Conservation (phyloP, 805 yeast genomes). For the Starmerella apis region DNA sequence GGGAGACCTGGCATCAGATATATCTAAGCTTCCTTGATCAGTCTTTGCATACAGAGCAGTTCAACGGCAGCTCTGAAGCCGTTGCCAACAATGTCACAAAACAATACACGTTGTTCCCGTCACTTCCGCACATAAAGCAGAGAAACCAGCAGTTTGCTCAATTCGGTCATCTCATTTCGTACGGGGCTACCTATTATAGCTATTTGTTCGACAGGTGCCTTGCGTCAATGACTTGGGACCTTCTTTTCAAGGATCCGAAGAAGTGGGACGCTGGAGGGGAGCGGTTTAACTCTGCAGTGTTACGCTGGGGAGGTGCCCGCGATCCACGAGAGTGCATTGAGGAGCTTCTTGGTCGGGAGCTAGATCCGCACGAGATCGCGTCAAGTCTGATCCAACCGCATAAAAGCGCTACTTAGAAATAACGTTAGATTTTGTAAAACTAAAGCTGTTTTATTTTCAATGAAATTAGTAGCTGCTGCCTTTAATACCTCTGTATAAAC, state of each 20-base stretch:
- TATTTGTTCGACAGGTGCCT: conserved; percentile 86
- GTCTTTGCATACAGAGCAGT: conserved; percentile 45
- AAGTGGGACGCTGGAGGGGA: conserved; percentile 64
- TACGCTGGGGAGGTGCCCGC: conserved; percentile 88
- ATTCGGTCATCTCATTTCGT: conserved; percentile 85
- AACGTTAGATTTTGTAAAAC: too few species aligned
- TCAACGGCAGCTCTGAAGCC: conserved; percentile 19
- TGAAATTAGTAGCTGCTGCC: background rate
- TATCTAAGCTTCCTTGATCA: conserved; percentile 88
- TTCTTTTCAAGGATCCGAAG: conserved; percentile 61
- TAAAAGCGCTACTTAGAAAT: background rate
- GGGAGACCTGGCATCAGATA: conserved; percentile 77
- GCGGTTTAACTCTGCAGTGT: conserved; percentile 53
- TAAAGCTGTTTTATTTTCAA: background rate
- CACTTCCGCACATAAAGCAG: conserved; percentile 29
- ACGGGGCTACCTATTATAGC: conserved; percentile 89
- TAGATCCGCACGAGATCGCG: conserved; percentile 21
- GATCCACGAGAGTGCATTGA: conserved; percentile 84
- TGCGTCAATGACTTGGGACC: conserved; percentile 74
- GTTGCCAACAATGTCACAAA: conserved; percentile 59
- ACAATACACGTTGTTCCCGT: conserved; percentile 52
- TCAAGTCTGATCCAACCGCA: conserved; percentile 9
- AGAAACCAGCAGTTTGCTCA: conserved; percentile 84
- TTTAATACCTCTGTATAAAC: background rate
- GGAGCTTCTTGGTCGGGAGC: conserved; percentile 53